Evolutionary conservation across 23 red algal species (phyloP), one percentile per base, ranked within the genome.

Genomic region (Cyanidioschyzon merolae): DNA sequence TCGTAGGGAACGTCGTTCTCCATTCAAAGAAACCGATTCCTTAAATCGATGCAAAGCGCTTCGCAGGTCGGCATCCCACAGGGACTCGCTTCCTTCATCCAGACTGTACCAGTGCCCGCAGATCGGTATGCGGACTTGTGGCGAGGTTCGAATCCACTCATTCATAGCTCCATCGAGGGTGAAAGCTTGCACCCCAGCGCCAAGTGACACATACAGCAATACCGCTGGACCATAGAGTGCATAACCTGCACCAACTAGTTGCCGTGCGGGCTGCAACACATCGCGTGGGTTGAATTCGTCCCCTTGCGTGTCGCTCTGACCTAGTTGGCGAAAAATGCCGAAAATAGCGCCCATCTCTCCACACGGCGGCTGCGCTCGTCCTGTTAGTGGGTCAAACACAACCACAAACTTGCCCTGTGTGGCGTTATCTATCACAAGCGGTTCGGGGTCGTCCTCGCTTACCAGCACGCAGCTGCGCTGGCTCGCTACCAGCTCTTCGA

Each of bases 351-450:
- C 92, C 92, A 87, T 90, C 58, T 96, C 88, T 78, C 88, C 77
- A 58, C 80, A 81, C 12, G 92, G 92, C 26, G 92, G 92, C 76
- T 96, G 74, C 1, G 92, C 82, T 45, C 87, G 68, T 31, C 92
- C 92, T 1, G 92, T 96, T 24, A 96, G 83, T 25, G 92, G 92
- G 79, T 96, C 92, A 77, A 96, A 96, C 36, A 96, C 92, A 37
- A 96, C 92, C 7, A 83, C 87, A 59, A 88, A 96, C 59, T 90
- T 83, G 1, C 92, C 92, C 45, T 80, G 82, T 77, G 85, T 89
- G 32, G 84, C 84, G 37, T 88, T 85, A 58, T 96, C 77, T 24
- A 96, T 77, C 57, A 88, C 84, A 59, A 96, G 82, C 32, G 87
- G 92, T 39, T 96, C 88, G 45, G 84, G 83, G 1, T 85, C 38